These are phyloP conservation scores for Aphanoascus verrucosus DNA, from an alignment of 2,329 filamentous ascomycete genomes.

Conservation along the genomic window DNA sequence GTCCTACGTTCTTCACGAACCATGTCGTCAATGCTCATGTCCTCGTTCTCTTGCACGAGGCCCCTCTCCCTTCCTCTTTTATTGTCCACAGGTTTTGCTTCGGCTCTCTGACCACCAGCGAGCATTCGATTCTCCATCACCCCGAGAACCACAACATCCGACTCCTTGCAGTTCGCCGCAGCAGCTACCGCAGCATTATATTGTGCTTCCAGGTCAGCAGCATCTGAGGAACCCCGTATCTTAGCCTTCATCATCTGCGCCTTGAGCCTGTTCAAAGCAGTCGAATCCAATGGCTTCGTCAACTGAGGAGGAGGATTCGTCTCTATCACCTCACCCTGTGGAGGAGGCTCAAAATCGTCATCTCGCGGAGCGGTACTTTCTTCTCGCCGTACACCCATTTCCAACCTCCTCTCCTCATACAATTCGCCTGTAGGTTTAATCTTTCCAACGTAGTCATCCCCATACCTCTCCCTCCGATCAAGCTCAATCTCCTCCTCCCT, in stretches of 20 bases:
- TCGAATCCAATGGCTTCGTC: conserved; percentile 56
- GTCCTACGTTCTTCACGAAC: conserved; percentile 85
- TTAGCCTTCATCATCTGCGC: conserved; percentile 96
- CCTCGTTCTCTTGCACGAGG: conserved; percentile 77
- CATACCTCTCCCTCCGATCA: conserved; percentile 72
- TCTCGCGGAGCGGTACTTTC: conserved; percentile 23
- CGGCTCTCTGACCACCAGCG: conserved; percentile 59
- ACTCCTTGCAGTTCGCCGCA: conserved; percentile 47
- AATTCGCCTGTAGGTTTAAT: conserved; percentile 81
- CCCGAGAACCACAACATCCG: conserved; percentile 66
- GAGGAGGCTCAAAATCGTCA: conserved; percentile 25
- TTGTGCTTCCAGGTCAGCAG: conserved; percentile 64
- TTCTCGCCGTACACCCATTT: conserved; percentile 41
- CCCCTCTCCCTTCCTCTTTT: conserved; percentile 78
- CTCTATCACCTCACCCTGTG: conserved; percentile 49
- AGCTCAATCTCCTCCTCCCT: conserved; percentile 87
- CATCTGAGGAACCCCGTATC: conserved; percentile 64
- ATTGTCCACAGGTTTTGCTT: conserved; percentile 67
- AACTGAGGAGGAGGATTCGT: conserved; percentile 43
- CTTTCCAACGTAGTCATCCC: conserved; percentile 71
- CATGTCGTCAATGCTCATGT: conserved; percentile 97
- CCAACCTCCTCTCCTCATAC: conserved; percentile 61
- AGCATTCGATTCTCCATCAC: conserved; percentile 86
- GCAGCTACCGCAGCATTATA: conserved; percentile 66
- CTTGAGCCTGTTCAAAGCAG: conserved; percentile 74